Conservation (phyloP, 2,329 filamentous ascomycete species). For the Arthrobotrys pseudoclavata region DNA sequence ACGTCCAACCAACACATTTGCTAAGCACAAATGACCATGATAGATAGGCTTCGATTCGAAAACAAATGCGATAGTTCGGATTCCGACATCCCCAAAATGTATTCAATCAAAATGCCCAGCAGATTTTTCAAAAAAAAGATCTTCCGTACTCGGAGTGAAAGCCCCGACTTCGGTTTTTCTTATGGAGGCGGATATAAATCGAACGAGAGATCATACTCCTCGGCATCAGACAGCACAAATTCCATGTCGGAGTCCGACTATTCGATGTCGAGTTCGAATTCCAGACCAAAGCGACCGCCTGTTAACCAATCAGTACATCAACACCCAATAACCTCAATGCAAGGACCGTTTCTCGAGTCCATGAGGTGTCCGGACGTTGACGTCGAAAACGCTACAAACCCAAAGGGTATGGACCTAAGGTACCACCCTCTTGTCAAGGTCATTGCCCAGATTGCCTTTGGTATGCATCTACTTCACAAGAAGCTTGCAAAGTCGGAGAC, state of each 20-base stretch:
- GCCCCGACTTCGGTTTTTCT: slow-evolving; percentile 52
- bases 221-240: slow-evolving; percentile 55
- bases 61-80: slow-evolving; percentile 39
- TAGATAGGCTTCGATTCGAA: slow-evolving; percentile 15
- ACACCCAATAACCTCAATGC: slow-evolving; percentile 82
- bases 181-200: slow-evolving; percentile 46
- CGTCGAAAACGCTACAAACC: slow-evolving; percentile 81
- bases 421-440: slow-evolving; percentile 92
- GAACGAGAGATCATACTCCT: slow-evolving; percentile 54
- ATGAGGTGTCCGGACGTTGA: slow-evolving; percentile 75
- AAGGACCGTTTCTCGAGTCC: slow-evolving; percentile 85
- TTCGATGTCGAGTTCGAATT: slow-evolving; percentile 2
- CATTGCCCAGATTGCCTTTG: slow-evolving; percentile 91
- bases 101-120: slow-evolving; percentile 50
- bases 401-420: slow-evolving; percentile 79
- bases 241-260: slow-evolving; percentile 43
- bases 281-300: background rate
- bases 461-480: slow-evolving; percentile 87
- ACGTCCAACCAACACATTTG: slow-evolving; percentile 27
- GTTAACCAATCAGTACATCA: slow-evolving; percentile 66
- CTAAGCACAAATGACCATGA: slow-evolving; percentile 25
- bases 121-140: slow-evolving; percentile 56
- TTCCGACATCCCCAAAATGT: slow-evolving; percentile 31
- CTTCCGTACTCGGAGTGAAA: slow-evolving; percentile 50
- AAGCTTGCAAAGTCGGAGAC: slow-evolving; percentile 88